Percentiles rank a stretch among this genome's conserved stretches.
phyloP scores from a whole-genome alignment of 1,139 yeast species.

The Saccharomyces hybrid region DNA sequence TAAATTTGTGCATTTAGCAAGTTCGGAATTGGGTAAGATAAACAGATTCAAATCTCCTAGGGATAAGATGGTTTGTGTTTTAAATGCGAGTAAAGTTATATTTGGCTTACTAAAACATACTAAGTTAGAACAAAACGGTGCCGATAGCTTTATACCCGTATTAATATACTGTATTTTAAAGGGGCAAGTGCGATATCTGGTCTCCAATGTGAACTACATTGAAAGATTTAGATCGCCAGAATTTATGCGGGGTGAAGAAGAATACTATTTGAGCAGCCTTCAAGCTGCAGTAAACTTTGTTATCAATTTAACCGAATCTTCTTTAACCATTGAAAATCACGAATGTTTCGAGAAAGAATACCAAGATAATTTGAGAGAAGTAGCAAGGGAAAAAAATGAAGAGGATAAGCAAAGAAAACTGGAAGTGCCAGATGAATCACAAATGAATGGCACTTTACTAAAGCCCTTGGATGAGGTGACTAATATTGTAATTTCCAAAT shows the following conservation, averaged over 20 bases:
- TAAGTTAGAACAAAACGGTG: slow-evolving; percentile 63
- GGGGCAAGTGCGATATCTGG: slow-evolving; percentile 54
- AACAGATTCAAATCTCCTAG: slow-evolving; percentile 86
- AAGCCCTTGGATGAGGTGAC: slow-evolving; percentile 29
- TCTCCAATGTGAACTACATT: slow-evolving; percentile 76
- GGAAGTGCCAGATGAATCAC: not conserved
- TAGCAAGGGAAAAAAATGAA: slow-evolving; percentile 2
- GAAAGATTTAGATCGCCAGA: slow-evolving; percentile 73
- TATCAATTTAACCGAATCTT: slow-evolving; percentile 48
- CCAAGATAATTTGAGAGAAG: slow-evolving; percentile 12
- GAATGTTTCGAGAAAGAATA: slow-evolving; percentile 47
- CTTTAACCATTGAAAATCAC: slow-evolving; percentile 59
- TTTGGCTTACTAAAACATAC: slow-evolving; percentile 75
- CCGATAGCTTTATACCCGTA: slow-evolving; percentile 87
- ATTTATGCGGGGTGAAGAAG: slow-evolving; percentile 78
- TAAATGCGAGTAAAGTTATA: slow-evolving; percentile 87
- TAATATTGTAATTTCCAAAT: slow-evolving; percentile 20
- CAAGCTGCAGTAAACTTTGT: slow-evolving; percentile 80
- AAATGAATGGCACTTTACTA: slow-evolving; percentile 13
- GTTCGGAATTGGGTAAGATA: slow-evolving; percentile 64
- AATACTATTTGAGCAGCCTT: slow-evolving; percentile 76
- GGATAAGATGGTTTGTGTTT: slow-evolving; percentile 83
- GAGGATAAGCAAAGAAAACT: not conserved
- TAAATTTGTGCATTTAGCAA: slow-evolving; percentile 64
- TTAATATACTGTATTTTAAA: slow-evolving; percentile 71